Evolutionary conservation across 306 rosid genomes (phyloP).

Genomic region (Amphicarpaea edgeworthii): DNA sequence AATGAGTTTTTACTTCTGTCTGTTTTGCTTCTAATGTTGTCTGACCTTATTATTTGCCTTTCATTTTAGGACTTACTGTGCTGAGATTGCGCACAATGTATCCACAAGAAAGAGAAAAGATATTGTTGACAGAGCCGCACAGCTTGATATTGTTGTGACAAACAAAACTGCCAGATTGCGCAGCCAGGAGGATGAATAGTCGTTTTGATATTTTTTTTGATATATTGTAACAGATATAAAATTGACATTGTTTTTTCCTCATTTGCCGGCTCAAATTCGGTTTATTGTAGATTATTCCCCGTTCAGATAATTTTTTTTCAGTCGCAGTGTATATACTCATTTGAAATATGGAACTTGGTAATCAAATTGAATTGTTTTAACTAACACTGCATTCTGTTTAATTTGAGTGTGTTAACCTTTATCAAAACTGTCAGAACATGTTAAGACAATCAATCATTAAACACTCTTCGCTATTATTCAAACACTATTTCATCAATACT

Average conservation of each 20-base stretch:
- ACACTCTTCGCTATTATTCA: too few relatives aligned
- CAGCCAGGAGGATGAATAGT: constrained; percentile 88
- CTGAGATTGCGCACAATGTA: constrained; percentile 80
- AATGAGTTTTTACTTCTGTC: not conserved
- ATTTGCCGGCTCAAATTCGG: too few relatives aligned
- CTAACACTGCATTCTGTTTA: too few relatives aligned
- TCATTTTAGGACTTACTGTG: constrained; percentile 71
- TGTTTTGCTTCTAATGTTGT: not conserved
- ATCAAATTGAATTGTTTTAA: too few relatives aligned
- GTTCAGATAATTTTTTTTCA: too few relatives aligned
- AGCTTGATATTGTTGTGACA: constrained; percentile 87
- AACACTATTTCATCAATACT: too few relatives aligned
- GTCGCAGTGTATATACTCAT: too few relatives aligned
- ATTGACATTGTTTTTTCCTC: not conserved
- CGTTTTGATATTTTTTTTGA: not conserved
- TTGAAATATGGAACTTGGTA: too few relatives aligned
- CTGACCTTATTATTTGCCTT: not conserved
- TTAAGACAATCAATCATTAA: too few relatives aligned
- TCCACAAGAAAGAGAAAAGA: constrained; percentile 77
- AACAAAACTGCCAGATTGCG: constrained; percentile 90
- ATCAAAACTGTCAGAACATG: too few relatives aligned
- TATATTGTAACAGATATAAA: not conserved
- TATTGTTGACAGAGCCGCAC: constrained; percentile 84
- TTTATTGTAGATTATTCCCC: too few relatives aligned
- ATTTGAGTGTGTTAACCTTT: too few relatives aligned